Evolutionary conservation across 1,284 basidiomycete species (phyloP), one percentile per base, ranked within the genome.

Genomic region (Ustilago esculenta): DNA sequence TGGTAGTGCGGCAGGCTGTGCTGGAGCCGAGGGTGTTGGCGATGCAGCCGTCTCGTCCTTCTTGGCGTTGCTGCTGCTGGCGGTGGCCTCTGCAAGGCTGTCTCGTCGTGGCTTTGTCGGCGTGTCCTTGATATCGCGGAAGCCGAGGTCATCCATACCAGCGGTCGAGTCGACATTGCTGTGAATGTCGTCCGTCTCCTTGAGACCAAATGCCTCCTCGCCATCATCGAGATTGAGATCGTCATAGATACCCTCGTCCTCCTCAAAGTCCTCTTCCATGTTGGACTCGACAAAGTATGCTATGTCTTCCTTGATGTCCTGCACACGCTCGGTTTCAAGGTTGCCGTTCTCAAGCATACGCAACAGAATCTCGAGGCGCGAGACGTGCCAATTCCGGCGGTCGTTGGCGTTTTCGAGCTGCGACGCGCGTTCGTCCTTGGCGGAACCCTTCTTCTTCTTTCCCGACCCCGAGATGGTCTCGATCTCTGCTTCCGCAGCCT

Each of bases 241-340:
- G 79, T 98, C 96, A 78, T 99, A 99, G 61, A 99, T 92, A 46
- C 92, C 94, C 82, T 95, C 91, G 79, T 98, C 93, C 82, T 96
- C 95, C 65, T 97, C 93, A 82, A 97, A 98, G 80, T 93, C 91
- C 80, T 98, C 96, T 65, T 96, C 94, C 84, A 88, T 89, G 84
- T 99, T 98, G 81, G 88, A 91, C 83, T 97, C 93, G 72, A 98
- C 93, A 80, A 97, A 99, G 84, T 98, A 98, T 34, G 88, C 86
- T 66, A 99, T 93, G 82, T 98, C 94, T 45, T 98, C 96, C 83
- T 96, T 94, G 75, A 98, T 86, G 9, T 85, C 86, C 44, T 87
- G 85, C 4, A 97, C 91, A 73, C 88, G 89, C 25, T 98, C 95
- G 12, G 90, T 86, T 29, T 88, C 82, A 76, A 99, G 84, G 34